Percentiles rank a stretch among this genome's conserved stretches.
Conservation (phyloP, 176 grass and related monocot genomes). For the Elymus sibiricus region DNA sequence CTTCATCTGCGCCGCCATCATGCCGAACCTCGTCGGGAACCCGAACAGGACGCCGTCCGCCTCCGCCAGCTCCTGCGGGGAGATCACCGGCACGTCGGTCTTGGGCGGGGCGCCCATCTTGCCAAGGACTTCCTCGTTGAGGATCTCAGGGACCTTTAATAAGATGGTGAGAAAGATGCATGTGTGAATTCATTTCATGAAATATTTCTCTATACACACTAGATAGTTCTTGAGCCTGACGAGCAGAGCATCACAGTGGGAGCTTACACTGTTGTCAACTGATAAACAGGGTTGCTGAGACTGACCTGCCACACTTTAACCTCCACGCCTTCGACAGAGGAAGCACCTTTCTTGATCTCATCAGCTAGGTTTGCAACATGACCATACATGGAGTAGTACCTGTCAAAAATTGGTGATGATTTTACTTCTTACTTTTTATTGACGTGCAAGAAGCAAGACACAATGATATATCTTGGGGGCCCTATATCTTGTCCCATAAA, state of each 20-base stretch:
- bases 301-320: conserved; percentile 85
- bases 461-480: conserved; percentile 17
- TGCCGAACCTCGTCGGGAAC: conserved; percentile 53
- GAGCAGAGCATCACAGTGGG: neutral
- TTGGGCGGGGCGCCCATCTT: conserved; percentile 75
- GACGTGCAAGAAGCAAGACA: neutral
- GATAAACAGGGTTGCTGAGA: neutral
- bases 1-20: conserved; percentile 57
- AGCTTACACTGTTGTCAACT: neutral
- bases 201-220: no score
- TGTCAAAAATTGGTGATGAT: conserved; percentile 9
- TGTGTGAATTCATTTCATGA: no score
- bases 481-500: neutral
- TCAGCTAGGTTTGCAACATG: conserved; percentile 86
- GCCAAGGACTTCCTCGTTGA: conserved; percentile 45
- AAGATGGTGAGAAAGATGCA: neutral
- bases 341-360: conserved; percentile 78
- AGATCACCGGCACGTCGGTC: conserved; percentile 34
- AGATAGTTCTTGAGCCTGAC: neutral
- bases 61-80: conserved; percentile 42
- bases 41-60: conserved; percentile 52
- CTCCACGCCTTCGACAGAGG: conserved; percentile 73
- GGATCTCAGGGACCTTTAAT: conserved; percentile 50
- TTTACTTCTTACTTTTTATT: neutral
- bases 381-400: conserved; percentile 82